Conservation (phyloP, 2,329 filamentous ascomycete genomes). For the Fusarium sp. region DNA sequence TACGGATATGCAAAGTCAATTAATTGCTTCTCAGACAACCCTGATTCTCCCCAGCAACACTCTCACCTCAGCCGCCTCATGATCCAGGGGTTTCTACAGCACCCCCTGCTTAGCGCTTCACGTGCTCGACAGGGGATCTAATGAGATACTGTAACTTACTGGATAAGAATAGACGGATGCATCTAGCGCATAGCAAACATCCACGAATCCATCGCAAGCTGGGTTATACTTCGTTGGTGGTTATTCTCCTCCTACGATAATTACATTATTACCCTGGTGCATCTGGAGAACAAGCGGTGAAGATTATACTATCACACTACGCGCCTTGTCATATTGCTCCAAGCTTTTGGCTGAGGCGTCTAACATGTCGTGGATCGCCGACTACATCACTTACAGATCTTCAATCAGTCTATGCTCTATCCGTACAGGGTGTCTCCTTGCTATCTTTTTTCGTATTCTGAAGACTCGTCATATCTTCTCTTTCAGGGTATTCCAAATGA, state of each 20-base stretch:
- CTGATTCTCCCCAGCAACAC: slow-evolving; percentile 18
- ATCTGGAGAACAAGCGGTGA: slow-evolving; percentile 15
- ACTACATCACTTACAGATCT: not conserved
- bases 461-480: not conserved
- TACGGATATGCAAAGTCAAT: too few species aligned
- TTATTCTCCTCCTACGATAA: slow-evolving; percentile 5
- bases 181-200: slow-evolving; percentile 10
- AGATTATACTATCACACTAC: not conserved
- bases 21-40: not conserved
- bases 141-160: slow-evolving; percentile 1
- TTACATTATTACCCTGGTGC: not conserved
- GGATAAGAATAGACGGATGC: slow-evolving; percentile 3
- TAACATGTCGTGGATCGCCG: not conserved
- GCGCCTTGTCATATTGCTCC: not conserved
- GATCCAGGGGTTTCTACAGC: slow-evolving; percentile 7
- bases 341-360: not conserved
- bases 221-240: slow-evolving; percentile 5
- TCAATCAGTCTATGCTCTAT: not conserved
- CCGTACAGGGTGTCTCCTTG: slow-evolving; percentile 18
- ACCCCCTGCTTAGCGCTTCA: slow-evolving; percentile 27
- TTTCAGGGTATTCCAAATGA: slow-evolving; percentile 20
- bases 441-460: not conserved
- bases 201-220: slow-evolving; percentile 6
- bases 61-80: slow-evolving; percentile 24
- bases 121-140: slow-evolving; percentile 24